Conservation (phyloP, 805 yeast genomes). For the Pichia nakasei region DNA sequence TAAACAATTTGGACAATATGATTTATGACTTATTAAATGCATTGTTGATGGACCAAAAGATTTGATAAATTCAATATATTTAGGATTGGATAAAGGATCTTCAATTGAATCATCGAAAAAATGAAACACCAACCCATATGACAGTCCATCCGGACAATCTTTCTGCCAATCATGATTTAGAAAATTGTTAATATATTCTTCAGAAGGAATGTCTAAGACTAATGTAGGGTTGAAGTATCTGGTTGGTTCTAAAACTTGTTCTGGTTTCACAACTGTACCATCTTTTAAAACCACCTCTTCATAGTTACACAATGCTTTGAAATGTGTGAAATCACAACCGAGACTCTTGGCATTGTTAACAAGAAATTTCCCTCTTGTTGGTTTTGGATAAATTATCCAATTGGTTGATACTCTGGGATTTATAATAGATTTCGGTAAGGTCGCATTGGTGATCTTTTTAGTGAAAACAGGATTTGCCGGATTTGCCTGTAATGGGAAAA, state of each 20-base stretch:
- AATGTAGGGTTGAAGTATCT: constrained; percentile 51
- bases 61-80: constrained; percentile 42
- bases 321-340: constrained; percentile 59
- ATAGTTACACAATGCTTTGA: constrained; percentile 53
- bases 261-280: constrained; percentile 54
- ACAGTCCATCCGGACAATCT: constrained; percentile 2
- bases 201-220: constrained; percentile 65
- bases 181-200: constrained; percentile 32
- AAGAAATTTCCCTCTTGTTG: constrained; percentile 71
- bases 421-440: constrained; percentile 18
- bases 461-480: constrained; percentile 8
- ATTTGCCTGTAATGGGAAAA: constrained; percentile 18
- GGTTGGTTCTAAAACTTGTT: constrained; percentile 62
- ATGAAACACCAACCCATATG: constrained; percentile 55
- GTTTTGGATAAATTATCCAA: constrained; percentile 58
- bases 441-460: constrained; percentile 15
- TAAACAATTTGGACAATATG: constrained; percentile 51
- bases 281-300: constrained; percentile 43
- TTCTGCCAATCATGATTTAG: constrained; percentile 19
- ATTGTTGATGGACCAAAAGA: constrained; percentile 41
- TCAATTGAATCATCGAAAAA: constrained; percentile 49
- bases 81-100: constrained; percentile 33
- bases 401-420: constrained; percentile 40
- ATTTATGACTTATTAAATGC: constrained; percentile 70
- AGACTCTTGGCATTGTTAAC: constrained; percentile 54